Evolutionary conservation across 2,329 filamentous ascomycete genomes (phyloP), one percentile per base, ranked within the genome.

Genomic region (Aspergillus flavus): DNA sequence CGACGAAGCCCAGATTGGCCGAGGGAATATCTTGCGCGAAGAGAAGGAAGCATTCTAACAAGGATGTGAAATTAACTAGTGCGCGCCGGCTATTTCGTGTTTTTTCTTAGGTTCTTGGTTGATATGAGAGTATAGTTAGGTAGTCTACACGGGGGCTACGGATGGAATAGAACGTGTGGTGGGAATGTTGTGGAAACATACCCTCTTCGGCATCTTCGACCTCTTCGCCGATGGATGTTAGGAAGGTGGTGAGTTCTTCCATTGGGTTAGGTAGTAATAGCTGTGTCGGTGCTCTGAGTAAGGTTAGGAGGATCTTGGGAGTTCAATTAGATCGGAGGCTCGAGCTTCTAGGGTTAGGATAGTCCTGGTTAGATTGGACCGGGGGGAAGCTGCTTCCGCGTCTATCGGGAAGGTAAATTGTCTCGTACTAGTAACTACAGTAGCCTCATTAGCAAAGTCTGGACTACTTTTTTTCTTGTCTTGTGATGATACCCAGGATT

Each of bases 1-100:
- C 90, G 66, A 98, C 81, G 78, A 97, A 95, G 73, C 94, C 95
- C 11, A 98, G 88, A 70, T 93, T 89, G 60, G 88, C 87, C 14
- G 90, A 91, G 0, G 91, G 88, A 30, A 92, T 86, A 21, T 87
- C 80, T 74, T 91, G 88, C 50, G 92, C 90, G 82, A 96, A 97
- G 61, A 97, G 84, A 43, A 94, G 80, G 73, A 96, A 97, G 5
- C 92, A 92, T 81, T 98, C 94, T 97, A 75, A 60, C 55, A 26
- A 57, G 48, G 39, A 62, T 41, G 46, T 26, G n/a, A 26, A 32
- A 55, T 39, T 55, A 55, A 55, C 52, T 55, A 63, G 45, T 60
- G 32, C n/a, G 11, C 36, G 32, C 26, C 7, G 48, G 39, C 19
- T 19, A 41, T 41, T 41, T 41, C 16, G 14, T 39, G 21, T 50